A percentile compares a stretch with the other conserved stretches of the same genome.
Conservation (phyloP, 305 asterid genomes). For the Solanum hybrid region DNA sequence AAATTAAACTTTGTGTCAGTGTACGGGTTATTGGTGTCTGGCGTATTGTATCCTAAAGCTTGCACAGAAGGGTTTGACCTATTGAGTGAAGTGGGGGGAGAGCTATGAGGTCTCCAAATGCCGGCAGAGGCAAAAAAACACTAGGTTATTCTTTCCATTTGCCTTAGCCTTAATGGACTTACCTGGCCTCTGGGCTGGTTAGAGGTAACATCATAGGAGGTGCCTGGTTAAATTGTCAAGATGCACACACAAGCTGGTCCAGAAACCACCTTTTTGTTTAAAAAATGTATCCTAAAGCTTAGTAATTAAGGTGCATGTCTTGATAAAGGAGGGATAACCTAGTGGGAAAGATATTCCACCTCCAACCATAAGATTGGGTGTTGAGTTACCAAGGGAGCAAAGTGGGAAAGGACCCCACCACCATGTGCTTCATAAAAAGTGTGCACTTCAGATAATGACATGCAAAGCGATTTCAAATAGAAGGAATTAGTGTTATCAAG, state of each 20-base stretch:
- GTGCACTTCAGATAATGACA: neutral
- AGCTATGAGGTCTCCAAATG: neutral
- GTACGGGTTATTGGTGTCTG: neutral
- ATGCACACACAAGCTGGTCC: neutral
- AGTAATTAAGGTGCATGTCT: neutral
- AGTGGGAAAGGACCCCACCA: neutral
- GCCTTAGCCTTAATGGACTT: neutral
- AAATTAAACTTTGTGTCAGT: neutral
- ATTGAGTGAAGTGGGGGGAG: neutral
- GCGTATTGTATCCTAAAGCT: neutral
- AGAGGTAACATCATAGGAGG: neutral
- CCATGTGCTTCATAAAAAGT: neutral
- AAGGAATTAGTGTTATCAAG: neutral
- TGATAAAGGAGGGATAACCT: neutral
- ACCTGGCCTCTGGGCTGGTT: neutral
- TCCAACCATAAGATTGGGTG: neutral
- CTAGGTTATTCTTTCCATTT: neutral
- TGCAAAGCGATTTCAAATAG: neutral
- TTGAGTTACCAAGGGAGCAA: neutral
- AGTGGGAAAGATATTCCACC: neutral
- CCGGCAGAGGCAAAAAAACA: neutral
- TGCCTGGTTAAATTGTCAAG: neutral
- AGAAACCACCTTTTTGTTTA: neutral
- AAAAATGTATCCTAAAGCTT: neutral
- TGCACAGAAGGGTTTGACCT: neutral